Evolutionary conservation across 1,284 basidiomycete genomes (phyloP).

Genomic region (Puccinia novopanici): DNA sequence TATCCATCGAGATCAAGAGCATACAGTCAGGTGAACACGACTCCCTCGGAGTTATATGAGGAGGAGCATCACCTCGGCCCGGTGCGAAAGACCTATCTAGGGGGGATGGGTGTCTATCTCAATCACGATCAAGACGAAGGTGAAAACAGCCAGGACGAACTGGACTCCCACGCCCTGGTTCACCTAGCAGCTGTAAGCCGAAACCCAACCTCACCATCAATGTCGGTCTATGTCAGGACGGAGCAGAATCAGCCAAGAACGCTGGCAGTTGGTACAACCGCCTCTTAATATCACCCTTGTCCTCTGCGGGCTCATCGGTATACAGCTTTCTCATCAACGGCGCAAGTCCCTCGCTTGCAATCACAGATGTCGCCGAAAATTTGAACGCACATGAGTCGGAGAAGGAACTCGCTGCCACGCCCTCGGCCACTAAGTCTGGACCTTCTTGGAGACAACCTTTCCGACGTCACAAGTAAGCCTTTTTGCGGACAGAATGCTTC

Average conservation of each 20-base stretch:
- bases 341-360: not conserved
- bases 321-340: constrained; percentile 32
- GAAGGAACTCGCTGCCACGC: not conserved
- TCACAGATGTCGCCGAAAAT: no score
- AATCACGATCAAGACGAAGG: constrained; percentile 14
- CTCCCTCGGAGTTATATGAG: not conserved
- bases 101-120: constrained; percentile 47
- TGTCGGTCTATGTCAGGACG: constrained; percentile 15
- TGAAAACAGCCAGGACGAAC: constrained; percentile 18
- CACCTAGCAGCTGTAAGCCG: not conserved
- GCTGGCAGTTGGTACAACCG: constrained; percentile 39
- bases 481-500: no score
- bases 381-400: not conserved
- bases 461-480: not conserved
- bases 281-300: constrained; percentile 34
- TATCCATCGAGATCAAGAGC: constrained; percentile 16
- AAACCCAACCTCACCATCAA: constrained; percentile 43
- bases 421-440: not conserved
- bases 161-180: not conserved
- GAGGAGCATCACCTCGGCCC: constrained; percentile 10
- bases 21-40: constrained; percentile 20
- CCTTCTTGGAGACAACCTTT: constrained; percentile 11
- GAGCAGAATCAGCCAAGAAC: constrained; percentile 2
- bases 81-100: constrained; percentile 31
- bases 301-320: constrained; percentile 44